Conservation (phyloP, 768 basidiomycete genomes). For the Hygrocybe coccinea region DNA sequence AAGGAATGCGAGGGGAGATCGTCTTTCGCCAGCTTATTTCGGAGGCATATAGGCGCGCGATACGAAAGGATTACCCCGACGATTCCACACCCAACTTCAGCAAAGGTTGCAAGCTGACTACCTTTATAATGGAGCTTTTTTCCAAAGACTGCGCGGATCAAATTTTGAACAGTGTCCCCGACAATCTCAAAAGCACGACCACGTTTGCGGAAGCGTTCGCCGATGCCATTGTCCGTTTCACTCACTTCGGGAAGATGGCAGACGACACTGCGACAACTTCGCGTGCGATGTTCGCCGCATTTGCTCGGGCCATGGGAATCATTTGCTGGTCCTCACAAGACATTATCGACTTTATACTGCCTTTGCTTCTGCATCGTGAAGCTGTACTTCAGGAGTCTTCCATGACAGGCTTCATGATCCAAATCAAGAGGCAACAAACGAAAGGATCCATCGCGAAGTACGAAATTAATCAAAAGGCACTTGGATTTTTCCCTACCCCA, state of each 20-base stretch:
- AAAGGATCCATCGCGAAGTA: neutral
- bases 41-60: conserved; percentile 21
- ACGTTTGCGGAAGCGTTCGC: conserved; percentile 19
- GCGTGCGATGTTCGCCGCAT: conserved; percentile 16
- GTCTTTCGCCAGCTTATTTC: conserved; percentile 22
- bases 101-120: conserved; percentile 15
- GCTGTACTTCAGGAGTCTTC: conserved; percentile 4
- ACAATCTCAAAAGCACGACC: conserved; percentile 13
- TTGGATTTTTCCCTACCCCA: neutral
- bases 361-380: conserved; percentile 17
- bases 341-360: conserved; percentile 24
- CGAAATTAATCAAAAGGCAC: conserved; percentile 8
- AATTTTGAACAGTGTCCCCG: conserved; percentile 19
- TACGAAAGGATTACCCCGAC: neutral
- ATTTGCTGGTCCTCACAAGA: conserved; percentile 13
- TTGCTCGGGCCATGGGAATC: conserved; percentile 25
- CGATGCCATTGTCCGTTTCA: conserved; percentile 26
- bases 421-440: conserved; percentile 13
- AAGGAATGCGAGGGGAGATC: conserved; percentile 21
- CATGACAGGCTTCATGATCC: conserved; percentile 19
- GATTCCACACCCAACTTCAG: conserved; percentile 11
- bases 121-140: conserved; percentile 21
- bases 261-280: conserved; percentile 20
- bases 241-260: conserved; percentile 25
- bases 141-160: conserved; percentile 4